A percentile compares a stretch with the other conserved stretches of the same genome.
phyloP scores from a whole-genome alignment of 352 stramenopile species.

The Aphanomyces astaci region DNA sequence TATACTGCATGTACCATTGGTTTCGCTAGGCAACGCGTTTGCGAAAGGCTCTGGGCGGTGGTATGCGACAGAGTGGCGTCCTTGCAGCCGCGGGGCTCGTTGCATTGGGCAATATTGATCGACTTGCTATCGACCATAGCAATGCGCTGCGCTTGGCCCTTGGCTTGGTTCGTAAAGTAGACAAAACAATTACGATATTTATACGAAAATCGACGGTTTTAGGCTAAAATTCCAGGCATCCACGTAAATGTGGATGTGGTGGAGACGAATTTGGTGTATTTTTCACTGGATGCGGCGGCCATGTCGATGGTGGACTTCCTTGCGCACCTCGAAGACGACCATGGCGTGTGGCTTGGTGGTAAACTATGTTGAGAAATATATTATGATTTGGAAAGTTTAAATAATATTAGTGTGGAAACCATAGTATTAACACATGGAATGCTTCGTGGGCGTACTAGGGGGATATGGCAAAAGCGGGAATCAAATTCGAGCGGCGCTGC shows the following conservation, averaged over 20 bases:
- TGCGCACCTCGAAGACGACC: conserved; percentile 48
- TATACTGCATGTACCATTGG: too few relatives aligned
- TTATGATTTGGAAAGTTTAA: too few relatives aligned
- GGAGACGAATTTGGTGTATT: conserved; percentile 89
- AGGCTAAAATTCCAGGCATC: conserved; percentile 55
- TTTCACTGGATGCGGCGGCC: conserved; percentile 47
- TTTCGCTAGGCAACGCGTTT: conserved; percentile 78
- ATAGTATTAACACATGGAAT: background rate
- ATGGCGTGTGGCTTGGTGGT: conserved; percentile 61
- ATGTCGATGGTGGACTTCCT: conserved; percentile 46
- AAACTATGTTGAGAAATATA: background rate
- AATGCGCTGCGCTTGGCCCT: conserved; percentile 65
- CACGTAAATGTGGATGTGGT: conserved; percentile 46
- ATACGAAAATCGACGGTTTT: too few relatives aligned
- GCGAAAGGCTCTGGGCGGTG: conserved; percentile 94
- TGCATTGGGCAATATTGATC: conserved; percentile 81
- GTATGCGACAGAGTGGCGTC: conserved; percentile 94
- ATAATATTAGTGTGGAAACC: too few relatives aligned
- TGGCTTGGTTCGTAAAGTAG: conserved; percentile 39
- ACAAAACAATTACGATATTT: too few relatives aligned
- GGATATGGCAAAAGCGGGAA: conserved; percentile 49
- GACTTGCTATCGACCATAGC: conserved; percentile 71
- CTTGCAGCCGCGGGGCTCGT: conserved; percentile 90
- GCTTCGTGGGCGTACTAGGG: conserved; percentile 25
- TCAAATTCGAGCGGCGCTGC: conserved; percentile 59